Percentiles rank a stretch among this genome's conserved stretches.
Evolutionary conservation across 495 filamentous ascomycete species (phyloP).

Genomic region (Daldinia concentrica): DNA sequence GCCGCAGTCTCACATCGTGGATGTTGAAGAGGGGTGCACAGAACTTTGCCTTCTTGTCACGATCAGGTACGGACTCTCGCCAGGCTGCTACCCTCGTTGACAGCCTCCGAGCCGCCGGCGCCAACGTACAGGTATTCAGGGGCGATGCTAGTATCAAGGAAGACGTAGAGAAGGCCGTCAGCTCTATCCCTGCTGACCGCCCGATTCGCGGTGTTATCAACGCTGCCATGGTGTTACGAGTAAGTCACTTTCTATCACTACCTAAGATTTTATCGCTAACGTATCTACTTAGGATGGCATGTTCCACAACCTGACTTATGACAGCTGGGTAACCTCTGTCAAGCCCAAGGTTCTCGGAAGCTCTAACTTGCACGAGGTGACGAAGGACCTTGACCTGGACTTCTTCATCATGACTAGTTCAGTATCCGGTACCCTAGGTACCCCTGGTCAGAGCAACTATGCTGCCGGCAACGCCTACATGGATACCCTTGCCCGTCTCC

Average conservation of each 20-base stretch:
- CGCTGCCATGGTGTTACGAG: slow-evolving; percentile 60
- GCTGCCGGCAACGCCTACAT: slow-evolving; percentile 60
- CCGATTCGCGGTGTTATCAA: slow-evolving; percentile 59
- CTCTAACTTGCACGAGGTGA: slow-evolving; percentile 52
- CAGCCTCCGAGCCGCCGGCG: slow-evolving; percentile 16
- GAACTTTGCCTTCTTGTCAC: slow-evolving; percentile 60
- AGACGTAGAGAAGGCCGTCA: slow-evolving; percentile 23
- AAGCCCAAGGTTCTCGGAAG: slow-evolving; percentile 54
- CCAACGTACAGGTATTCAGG: slow-evolving; percentile 21
- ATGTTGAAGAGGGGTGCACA: slow-evolving; percentile 60
- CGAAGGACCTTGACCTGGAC: slow-evolving; percentile 51
- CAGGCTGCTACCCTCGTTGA: slow-evolving; percentile 22
- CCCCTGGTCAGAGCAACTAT: slow-evolving; percentile 58
- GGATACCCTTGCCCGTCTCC: slow-evolving; percentile 46
- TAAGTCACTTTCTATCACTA: slow-evolving; percentile 11
- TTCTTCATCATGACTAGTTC: slow-evolving; percentile 65
- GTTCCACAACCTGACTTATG: slow-evolving; percentile 49
- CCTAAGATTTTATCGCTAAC: background rate
- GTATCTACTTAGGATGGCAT: slow-evolving; percentile 45
- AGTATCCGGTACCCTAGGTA: slow-evolving; percentile 58
- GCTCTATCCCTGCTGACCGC: slow-evolving; percentile 23
- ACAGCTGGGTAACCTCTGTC: slow-evolving; percentile 45
- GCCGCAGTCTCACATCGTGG: slow-evolving; percentile 59
- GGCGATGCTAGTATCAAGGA: slow-evolving; percentile 30
- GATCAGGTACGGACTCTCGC: slow-evolving; percentile 50